Evolutionary conservation across 202 grass and related monocot genomes (phyloP).

Genomic region (Carex arenaria): DNA sequence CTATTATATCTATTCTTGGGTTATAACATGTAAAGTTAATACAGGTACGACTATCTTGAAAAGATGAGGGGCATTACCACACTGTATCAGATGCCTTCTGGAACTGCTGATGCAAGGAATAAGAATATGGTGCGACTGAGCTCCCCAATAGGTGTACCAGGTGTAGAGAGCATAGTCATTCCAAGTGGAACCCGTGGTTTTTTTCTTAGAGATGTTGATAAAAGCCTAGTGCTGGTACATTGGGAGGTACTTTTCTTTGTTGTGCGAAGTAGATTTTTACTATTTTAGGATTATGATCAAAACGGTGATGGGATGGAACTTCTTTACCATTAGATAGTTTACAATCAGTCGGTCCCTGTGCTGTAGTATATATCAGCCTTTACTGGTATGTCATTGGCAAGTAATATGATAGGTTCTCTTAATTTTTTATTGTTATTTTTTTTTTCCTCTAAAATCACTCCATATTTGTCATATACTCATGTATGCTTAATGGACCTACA

Average conservation of each 20-base stretch:
- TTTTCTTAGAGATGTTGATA: conserved; percentile 60
- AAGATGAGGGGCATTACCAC: conserved; percentile 82
- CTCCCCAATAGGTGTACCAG: conserved; percentile 50
- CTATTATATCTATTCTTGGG: neutral
- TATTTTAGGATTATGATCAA: neutral
- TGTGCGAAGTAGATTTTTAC: neutral
- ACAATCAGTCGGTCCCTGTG: neutral
- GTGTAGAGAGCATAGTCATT: conserved; percentile 57
- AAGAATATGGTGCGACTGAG: conserved; percentile 49
- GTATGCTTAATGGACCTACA: neutral
- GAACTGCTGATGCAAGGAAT: conserved; percentile 26
- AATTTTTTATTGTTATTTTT: neutral
- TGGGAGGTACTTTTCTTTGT: conserved; percentile 60
- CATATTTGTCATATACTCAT: neutral
- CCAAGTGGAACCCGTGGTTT: conserved; percentile 60
- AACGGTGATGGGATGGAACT: neutral
- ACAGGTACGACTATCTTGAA: conserved; percentile 81
- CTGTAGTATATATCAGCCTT: neutral
- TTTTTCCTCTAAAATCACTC: neutral
- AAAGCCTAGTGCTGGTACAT: conserved; percentile 55
- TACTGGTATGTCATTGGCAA: neutral
- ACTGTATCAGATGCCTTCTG: conserved; percentile 40
- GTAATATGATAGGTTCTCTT: neutral
- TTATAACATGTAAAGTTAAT: neutral
- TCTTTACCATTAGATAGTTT: neutral